These are phyloP conservation scores for Ogataea paradorogensis DNA, from an alignment of 805 yeast genomes.

Conservation along the genomic window DNA sequence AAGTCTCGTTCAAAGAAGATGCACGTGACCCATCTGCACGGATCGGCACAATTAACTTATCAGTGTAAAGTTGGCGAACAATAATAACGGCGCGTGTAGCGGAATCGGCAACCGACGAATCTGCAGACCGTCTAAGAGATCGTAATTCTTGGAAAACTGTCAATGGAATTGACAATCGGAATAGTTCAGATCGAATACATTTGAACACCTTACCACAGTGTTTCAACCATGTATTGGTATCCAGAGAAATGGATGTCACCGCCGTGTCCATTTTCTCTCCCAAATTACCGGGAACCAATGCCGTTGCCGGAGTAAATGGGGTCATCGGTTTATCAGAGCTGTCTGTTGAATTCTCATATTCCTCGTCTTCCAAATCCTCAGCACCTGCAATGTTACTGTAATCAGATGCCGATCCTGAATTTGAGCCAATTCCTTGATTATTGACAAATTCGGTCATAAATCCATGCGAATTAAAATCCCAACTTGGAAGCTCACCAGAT, in stretches of 20 bases:
- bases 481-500: slow-evolving; percentile 25
- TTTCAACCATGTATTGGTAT: slow-evolving; percentile 77
- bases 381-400: slow-evolving; percentile 9
- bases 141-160: slow-evolving; percentile 77
- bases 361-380: slow-evolving; percentile 25
- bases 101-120: slow-evolving; percentile 71
- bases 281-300: slow-evolving; percentile 42
- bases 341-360: slow-evolving; percentile 12
- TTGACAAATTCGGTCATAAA: slow-evolving; percentile 33
- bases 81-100: slow-evolving; percentile 79
- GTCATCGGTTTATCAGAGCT: slow-evolving; percentile 5
- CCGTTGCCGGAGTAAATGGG: slow-evolving; percentile 14
- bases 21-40: slow-evolving; percentile 71
- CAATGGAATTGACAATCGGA: slow-evolving; percentile 63
- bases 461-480: slow-evolving; percentile 31
- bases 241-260: slow-evolving; percentile 59
- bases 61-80: slow-evolving; percentile 60
- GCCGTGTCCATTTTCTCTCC: slow-evolving; percentile 57
- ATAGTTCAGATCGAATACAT: slow-evolving; percentile 56
- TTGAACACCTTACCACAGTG: slow-evolving; percentile 77
- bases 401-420: slow-evolving; percentile 6
- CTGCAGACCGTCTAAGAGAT: slow-evolving; percentile 66
- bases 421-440: slow-evolving; percentile 23
- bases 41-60: slow-evolving; percentile 54
- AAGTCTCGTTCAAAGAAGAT: slow-evolving; percentile 63